Percentiles rank a stretch among this genome's conserved stretches.
These are phyloP conservation scores for Setomelanomma holmii DNA, from an alignment of 2,329 filamentous ascomycete genomes.

Conservation along the genomic window DNA sequence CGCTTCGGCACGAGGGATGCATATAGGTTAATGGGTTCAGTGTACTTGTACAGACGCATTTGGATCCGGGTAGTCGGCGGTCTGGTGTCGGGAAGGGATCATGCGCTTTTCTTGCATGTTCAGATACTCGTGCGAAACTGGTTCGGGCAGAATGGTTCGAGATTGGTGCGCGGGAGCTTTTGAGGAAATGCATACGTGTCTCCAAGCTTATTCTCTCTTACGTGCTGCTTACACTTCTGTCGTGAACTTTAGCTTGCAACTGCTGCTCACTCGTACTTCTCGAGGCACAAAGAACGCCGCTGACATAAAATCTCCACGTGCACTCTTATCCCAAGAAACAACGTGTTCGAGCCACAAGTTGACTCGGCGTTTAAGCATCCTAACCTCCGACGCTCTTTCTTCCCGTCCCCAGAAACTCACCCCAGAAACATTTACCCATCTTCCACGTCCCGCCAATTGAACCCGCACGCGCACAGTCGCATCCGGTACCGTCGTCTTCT, in stretches of 20 bases:
- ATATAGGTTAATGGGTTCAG: slow-evolving; percentile 23
- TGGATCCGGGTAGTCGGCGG: slow-evolving; percentile 10
- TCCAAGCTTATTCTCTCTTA: neutral
- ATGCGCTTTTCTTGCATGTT: slow-evolving; percentile 18
- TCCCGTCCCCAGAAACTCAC: slow-evolving; percentile 21
- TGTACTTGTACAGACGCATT: slow-evolving; percentile 38
- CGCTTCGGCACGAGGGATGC: slow-evolving; percentile 23
- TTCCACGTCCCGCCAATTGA: neutral
- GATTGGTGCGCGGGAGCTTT: slow-evolving; percentile 10
- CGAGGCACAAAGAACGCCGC: neutral
- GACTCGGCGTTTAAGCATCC: slow-evolving; percentile 6
- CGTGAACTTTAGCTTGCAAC: neutral
- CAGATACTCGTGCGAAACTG: slow-evolving; percentile 10
- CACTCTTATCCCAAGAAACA: neutral
- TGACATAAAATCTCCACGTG: neutral
- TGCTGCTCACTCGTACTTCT: neutral
- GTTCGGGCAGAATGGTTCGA: slow-evolving; percentile 5
- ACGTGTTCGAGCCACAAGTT: neutral
- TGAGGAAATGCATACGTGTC: slow-evolving; percentile 10
- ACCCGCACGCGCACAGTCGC: neutral
- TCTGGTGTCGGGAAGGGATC: slow-evolving; percentile 4
- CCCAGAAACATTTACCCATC: slow-evolving; percentile 14
- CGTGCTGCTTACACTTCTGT: neutral
- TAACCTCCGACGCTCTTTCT: slow-evolving; percentile 17
- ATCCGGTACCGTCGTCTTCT: no score